These are phyloP conservation scores for Capronia coronata DNA, from an alignment of 2,329 filamentous ascomycete genomes.

Conservation along the genomic window DNA sequence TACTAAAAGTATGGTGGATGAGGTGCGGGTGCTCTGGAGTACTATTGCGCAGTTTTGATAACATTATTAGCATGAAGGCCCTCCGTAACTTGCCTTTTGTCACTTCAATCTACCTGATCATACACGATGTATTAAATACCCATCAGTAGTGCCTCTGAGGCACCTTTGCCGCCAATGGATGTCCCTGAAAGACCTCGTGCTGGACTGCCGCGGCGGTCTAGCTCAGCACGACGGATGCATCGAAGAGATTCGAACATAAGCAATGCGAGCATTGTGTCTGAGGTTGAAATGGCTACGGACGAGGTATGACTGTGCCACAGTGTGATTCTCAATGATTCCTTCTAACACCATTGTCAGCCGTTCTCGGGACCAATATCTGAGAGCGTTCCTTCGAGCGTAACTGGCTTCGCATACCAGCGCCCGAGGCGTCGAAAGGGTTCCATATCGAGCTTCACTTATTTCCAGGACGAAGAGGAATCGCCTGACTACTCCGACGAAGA, in stretches of 20 bases:
- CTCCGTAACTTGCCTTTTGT: not conserved
- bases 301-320: conserved; percentile 61
- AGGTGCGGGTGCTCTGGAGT: too few relatives aligned
- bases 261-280: conserved; percentile 73
- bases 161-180: conserved; percentile 24
- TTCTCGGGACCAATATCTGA: conserved; percentile 92
- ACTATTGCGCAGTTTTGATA: not conserved
- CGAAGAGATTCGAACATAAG: conserved; percentile 64
- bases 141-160: conserved; percentile 2
- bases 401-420: conserved; percentile 83
- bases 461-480: conserved; percentile 63
- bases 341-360: conserved; percentile 44
- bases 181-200: conserved; percentile 28
- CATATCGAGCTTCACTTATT: conserved; percentile 82
- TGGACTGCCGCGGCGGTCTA: conserved; percentile 24
- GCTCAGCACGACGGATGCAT: conserved; percentile 43
- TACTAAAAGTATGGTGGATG: too few relatives aligned
- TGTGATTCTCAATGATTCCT: not conserved
- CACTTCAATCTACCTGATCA: too few relatives aligned
- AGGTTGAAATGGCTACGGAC: conserved; percentile 98
- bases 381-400: conserved; percentile 87
- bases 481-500: conserved; percentile 46
- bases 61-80: not conserved
- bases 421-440: conserved; percentile 64
- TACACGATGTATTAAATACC: not conserved